These are phyloP conservation scores for Botrytis sinoallii DNA, from an alignment of 2,329 filamentous ascomycete species.

Conservation along the genomic window DNA sequence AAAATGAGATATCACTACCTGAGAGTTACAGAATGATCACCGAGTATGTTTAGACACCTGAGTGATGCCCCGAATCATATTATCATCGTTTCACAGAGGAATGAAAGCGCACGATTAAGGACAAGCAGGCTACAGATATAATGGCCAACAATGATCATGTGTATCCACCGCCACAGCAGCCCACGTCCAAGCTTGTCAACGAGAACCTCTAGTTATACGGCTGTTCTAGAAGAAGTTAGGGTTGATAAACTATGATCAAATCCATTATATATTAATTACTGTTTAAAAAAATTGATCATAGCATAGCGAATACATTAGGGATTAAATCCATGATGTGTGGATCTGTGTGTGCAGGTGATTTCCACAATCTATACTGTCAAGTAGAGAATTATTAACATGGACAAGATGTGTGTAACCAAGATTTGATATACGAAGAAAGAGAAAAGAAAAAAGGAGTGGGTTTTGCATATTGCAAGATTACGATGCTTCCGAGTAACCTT, in stretches of 20 bases:
- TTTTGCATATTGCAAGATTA: background rate
- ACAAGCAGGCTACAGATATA: background rate
- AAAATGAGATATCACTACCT: background rate
- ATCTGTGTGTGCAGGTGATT: background rate
- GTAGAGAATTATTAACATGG: background rate
- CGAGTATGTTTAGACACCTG: background rate
- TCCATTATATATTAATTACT: background rate
- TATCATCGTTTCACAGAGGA: accelerated
- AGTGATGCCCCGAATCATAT: background rate
- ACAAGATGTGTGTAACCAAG: background rate
- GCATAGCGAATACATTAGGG: background rate
- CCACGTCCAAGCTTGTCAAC: background rate
- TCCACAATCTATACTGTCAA: background rate
- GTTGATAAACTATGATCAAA: background rate
- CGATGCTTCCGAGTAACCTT: background rate
- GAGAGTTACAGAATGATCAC: background rate
- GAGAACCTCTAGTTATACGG: background rate
- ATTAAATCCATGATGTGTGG: background rate
- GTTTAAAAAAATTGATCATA: background rate
- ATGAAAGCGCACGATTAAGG: background rate
- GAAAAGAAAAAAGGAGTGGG: background rate
- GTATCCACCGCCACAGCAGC: background rate
- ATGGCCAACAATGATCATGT: background rate
- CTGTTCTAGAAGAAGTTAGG: background rate
- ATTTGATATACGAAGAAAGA: background rate